A percentile compares a stretch with the other conserved stretches of the same genome.
These are phyloP conservation scores for Rutstroemia sp. DNA, from an alignment of 2,329 filamentous ascomycete genomes.

Conservation along the genomic window DNA sequence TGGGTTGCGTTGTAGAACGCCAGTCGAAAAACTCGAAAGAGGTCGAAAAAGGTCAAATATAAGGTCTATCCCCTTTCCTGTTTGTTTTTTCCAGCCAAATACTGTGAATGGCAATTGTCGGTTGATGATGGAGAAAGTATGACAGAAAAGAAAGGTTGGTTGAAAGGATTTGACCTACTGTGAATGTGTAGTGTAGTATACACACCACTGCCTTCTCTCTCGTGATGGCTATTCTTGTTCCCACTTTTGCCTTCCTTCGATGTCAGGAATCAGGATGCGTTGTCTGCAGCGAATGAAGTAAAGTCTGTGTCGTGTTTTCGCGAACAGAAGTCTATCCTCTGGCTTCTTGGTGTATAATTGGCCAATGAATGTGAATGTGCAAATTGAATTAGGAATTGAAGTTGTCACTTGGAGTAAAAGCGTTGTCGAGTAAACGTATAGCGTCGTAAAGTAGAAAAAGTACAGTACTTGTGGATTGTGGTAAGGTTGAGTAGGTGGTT, in stretches of 20 bases:
- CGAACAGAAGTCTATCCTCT: too few relatives aligned
- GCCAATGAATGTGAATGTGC: too few relatives aligned
- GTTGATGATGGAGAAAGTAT: background rate
- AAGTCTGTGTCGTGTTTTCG: background rate
- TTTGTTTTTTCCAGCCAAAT: background rate
- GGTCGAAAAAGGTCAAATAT: background rate
- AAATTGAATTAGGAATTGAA: too few relatives aligned
- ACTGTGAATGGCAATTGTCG: background rate
- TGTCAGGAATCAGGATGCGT: background rate
- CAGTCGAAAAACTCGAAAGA: background rate
- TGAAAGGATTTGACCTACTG: background rate
- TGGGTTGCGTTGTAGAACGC: background rate
- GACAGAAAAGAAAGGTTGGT: background rate
- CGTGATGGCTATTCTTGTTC: background rate
- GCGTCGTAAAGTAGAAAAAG: too few relatives aligned
- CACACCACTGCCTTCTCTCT: background rate
- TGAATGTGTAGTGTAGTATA: background rate
- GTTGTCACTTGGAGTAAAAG: too few relatives aligned
- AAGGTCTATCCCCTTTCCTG: background rate
- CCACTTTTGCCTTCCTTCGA: constrained; percentile 8
- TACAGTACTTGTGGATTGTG: background rate
- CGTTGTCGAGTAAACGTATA: too few relatives aligned
- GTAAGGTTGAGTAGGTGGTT: background rate
- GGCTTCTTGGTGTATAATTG: too few relatives aligned
- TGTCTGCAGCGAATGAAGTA: background rate